A percentile compares a stretch with the other conserved stretches of the same genome.
Evolutionary conservation across 2,329 filamentous ascomycete species (phyloP).

Genomic region (Venturia asperata): DNA sequence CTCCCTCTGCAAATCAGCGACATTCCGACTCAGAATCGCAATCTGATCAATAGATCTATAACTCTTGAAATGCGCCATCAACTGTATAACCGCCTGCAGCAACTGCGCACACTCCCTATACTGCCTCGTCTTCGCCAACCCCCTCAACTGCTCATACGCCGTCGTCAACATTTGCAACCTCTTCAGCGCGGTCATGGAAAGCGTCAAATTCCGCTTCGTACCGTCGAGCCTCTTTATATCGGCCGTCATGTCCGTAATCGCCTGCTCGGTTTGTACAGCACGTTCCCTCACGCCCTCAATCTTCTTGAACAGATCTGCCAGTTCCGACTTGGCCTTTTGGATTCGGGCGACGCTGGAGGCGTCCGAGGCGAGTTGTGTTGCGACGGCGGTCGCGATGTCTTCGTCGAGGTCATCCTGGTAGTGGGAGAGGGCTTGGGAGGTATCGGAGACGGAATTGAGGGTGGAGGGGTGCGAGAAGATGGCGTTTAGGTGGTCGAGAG

Average conservation of each 20-base stretch:
- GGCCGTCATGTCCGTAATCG: conserved; percentile 97
- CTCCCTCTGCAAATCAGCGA: conserved; percentile 87
- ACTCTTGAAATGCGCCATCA: conserved; percentile 98
- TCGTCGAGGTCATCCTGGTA: conserved; percentile 77
- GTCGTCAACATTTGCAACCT: conserved; percentile 97
- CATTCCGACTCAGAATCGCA: conserved; percentile 82
- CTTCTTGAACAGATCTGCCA: conserved; percentile 83
- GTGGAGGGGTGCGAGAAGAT: conserved; percentile 88
- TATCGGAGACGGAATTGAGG: conserved; percentile 66
- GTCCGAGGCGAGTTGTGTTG: conserved; percentile 73
- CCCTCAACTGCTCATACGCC: conserved; percentile 91
- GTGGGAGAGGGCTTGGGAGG: conserved; percentile 63
- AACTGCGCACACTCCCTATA: conserved; percentile 93
- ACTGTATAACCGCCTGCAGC: conserved; percentile 88
- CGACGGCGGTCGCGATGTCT: conserved; percentile 66
- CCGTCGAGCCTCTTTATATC: conserved; percentile 96
- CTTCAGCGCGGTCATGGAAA: conserved; percentile 97
- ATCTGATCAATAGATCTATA: conserved; percentile 98
- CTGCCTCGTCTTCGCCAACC: conserved; percentile 74
- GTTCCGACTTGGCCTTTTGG: conserved; percentile 80
- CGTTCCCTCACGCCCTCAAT: conserved; percentile 88
- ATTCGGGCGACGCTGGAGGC: conserved; percentile 85
- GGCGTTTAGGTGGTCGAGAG: conserved; percentile 84
- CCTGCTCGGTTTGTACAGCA: conserved; percentile 85
- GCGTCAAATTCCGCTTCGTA: conserved; percentile 91